Base-by-base conservation (phyloP, 345 rosid species). In the Lagerstroemia speciosa region DNA sequence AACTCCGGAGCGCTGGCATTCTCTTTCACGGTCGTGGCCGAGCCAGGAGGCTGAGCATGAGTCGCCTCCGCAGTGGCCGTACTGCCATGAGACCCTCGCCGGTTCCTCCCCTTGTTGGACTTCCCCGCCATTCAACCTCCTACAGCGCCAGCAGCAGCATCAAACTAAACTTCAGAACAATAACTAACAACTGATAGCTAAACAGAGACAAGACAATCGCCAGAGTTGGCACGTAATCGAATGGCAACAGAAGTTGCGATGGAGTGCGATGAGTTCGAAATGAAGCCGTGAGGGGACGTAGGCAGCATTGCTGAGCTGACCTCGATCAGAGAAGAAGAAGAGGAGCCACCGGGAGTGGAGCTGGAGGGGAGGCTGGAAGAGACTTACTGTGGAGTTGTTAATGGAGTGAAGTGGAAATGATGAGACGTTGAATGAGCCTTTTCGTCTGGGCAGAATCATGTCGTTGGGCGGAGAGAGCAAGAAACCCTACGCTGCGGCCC, bases 81-180 rank as follows among this genome's bases (percentile, higher is more conserved):
- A 8, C 79, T 65, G 68, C 11, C 66, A 9, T 74, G 75, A 24
- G 84, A 43, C 22, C 74, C 86, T 74, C 83, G 87, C 72, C 85
- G 76, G 71, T 79, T 81, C 81, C 83, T 90, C 63, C 88, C 90
- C 79, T 78, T 94, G 82, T 78, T 90, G 64, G 97, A 94, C 75
- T 88, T 94, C 67, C 99, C 99, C 27, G 96, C 99, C 98, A 92
- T 90, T 72, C 79, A 58, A 58, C 64, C 67, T 62, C 24, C 68
- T 60, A 20, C 16, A 22, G 22, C 46, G 31, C 46, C 46, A 38
- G 53, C n/a, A 48, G 53, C 53, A 48, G 53, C 60, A n/a, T n/a
- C 60, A n/a, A n/a, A 53, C 6, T 26, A 3, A 22, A 8, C 30
- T 11, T 10, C 1, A n/a, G 24, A n/a, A n/a, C 27, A 53, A 9